phyloP scores from a whole-genome alignment of 306 rosid species.

The Carpinus fangiana region DNA sequence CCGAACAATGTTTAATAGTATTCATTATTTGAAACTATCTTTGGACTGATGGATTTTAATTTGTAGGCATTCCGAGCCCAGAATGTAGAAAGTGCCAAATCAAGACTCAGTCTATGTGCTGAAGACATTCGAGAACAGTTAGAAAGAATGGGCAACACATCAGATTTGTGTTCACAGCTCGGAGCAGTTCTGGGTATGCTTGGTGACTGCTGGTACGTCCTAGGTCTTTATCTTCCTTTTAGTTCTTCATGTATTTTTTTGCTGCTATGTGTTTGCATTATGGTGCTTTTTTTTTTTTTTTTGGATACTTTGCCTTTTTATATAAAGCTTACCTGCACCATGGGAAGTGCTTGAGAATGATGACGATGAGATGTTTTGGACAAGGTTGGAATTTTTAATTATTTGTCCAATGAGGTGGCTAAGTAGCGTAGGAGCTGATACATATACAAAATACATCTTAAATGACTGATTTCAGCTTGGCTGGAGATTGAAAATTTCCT shows the following conservation, averaged over 20 bases:
- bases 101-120: slow-evolving; percentile 84
- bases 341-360: slow-evolving; percentile 12
- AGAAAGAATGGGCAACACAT: slow-evolving; percentile 66
- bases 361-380: neutral
- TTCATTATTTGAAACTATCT: neutral
- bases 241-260: neutral
- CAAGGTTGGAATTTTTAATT: slow-evolving; percentile 1
- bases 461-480: neutral
- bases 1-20: neutral
- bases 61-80: slow-evolving; percentile 91
- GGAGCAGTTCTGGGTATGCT: slow-evolving; percentile 99
- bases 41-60: slow-evolving; percentile 27
- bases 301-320: slow-evolving; percentile 4
- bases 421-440: neutral
- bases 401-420: neutral
- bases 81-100: slow-evolving; percentile 88
- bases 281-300: neutral
- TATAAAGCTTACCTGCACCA: neutral
- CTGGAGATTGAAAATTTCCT: neutral
- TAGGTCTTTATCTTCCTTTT: slow-evolving; percentile 2
- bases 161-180: slow-evolving; percentile 93
- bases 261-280: neutral
- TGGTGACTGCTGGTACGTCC: slow-evolving; percentile 93
- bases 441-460: neutral
- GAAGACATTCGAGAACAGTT: slow-evolving; percentile 76